Conservation (phyloP, 306 rosid species). For the Spatholobus suberectus region DNA sequence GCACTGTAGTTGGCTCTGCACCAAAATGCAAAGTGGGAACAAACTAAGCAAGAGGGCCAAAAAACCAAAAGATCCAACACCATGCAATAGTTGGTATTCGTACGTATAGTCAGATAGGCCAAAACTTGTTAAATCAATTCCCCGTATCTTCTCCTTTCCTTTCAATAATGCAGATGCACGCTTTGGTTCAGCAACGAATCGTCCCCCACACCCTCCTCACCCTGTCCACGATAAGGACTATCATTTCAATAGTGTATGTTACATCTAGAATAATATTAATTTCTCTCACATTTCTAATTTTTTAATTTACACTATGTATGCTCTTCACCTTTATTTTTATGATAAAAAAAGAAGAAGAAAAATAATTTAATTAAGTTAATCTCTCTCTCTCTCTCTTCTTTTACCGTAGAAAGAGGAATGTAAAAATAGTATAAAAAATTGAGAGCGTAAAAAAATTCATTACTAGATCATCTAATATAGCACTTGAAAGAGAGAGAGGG, state of each 20-base stretch:
- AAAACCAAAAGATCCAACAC: constrained; percentile 41
- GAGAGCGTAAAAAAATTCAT: background rate
- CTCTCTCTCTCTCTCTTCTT: background rate
- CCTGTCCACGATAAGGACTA: constrained; percentile 48
- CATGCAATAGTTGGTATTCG: constrained; percentile 49
- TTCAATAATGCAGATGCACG: constrained; percentile 55
- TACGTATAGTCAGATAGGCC: constrained; percentile 46
- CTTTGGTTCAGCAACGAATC: constrained; percentile 35
- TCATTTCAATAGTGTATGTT: background rate
- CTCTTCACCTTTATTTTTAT: background rate
- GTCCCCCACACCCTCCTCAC: constrained; percentile 44
- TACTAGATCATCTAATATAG: background rate
- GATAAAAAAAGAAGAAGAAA: background rate
- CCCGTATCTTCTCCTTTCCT: constrained; percentile 45
- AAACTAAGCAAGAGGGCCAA: constrained; percentile 43
- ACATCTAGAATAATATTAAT: background rate
- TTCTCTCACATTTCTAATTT: background rate
- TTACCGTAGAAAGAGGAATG: background rate
- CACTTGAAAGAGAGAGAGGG: background rate
- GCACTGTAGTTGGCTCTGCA: constrained; percentile 33
- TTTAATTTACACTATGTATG: background rate
- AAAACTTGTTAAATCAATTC: constrained; percentile 50
- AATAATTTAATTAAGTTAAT: background rate
- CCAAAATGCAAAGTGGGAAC: constrained; percentile 42
- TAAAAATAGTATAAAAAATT: background rate